Conservation (phyloP, 257 asterid genomes). For the Lycium barbarum region DNA sequence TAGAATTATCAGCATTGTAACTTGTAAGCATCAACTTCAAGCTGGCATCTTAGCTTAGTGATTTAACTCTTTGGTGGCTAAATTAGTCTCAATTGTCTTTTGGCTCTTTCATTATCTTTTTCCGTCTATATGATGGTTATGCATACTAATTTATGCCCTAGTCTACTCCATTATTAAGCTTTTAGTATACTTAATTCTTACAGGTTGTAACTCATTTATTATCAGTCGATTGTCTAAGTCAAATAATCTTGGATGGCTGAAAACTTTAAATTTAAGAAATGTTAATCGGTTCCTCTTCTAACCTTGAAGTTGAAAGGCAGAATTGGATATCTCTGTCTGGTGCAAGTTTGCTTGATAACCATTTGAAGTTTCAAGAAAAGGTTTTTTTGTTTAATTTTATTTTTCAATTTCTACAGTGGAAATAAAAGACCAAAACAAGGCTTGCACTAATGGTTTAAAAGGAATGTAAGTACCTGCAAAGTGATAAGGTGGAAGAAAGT, state of each 20-base stretch:
- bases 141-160: not conserved
- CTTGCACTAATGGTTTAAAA: too few species aligned
- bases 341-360: not conserved
- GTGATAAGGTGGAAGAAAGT: too few species aligned
- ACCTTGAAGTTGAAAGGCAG: not conserved
- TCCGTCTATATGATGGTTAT: not conserved
- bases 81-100: not conserved
- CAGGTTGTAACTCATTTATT: conserved; percentile 13
- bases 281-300: not conserved
- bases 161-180: conserved; percentile 11
- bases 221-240: conserved; percentile 2
- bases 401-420: too few species aligned
- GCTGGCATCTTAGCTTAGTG: conserved; percentile 18
- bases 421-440: too few species aligned
- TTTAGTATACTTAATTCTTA: conserved; percentile 15
- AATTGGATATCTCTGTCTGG: not conserved
- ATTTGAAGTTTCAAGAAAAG: too few species aligned
- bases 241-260: not conserved
- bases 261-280: not conserved
- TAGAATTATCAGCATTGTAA: conserved; percentile 81
- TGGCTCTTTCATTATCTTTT: not conserved
- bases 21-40: conserved; percentile 45
- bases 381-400: too few species aligned
- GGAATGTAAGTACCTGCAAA: too few species aligned
- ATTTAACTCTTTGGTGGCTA: conserved; percentile 16